These are phyloP conservation scores for Dimargaris verticillata DNA, from an alignment of 192 early-diverging fungal genomes.

Conservation along the genomic window DNA sequence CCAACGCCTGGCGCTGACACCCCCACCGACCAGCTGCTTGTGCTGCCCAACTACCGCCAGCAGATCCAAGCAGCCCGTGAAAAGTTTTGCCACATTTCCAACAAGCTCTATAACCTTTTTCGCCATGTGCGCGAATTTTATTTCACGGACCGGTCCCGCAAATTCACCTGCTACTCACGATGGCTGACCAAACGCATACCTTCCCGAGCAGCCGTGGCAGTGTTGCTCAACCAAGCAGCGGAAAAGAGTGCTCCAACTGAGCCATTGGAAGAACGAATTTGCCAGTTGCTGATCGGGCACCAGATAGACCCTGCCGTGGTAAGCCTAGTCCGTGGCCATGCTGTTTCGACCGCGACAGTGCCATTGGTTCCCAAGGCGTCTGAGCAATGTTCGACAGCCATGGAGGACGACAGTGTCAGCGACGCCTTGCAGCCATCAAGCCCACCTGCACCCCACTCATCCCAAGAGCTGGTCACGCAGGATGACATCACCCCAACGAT, in stretches of 20 bases:
- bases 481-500: slow-evolving; percentile 14
- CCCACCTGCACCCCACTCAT: neutral
- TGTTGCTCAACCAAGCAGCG: slow-evolving; percentile 10
- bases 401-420: neutral
- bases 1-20: slow-evolving; percentile 20
- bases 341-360: neutral
- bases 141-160: slow-evolving; percentile 12
- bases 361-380: neutral
- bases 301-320: neutral
- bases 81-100: slow-evolving; percentile 21
- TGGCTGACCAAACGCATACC: neutral
- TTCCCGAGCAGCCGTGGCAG: slow-evolving; percentile 1
- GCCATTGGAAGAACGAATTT: slow-evolving; percentile 19
- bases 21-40: slow-evolving; percentile 5
- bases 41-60: neutral
- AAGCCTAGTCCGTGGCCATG: slow-evolving; percentile 1
- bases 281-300: slow-evolving; percentile 14
- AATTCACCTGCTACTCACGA: slow-evolving; percentile 21
- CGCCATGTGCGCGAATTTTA: slow-evolving; percentile 21
- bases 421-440: neutral
- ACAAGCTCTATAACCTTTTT: slow-evolving; percentile 22
- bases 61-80: neutral
- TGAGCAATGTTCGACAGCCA: neutral
- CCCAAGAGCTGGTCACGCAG: neutral
- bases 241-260: slow-evolving; percentile 14